Conservation (phyloP, 2,329 filamentous ascomycete species). For the Sclerotinia glacialis region DNA sequence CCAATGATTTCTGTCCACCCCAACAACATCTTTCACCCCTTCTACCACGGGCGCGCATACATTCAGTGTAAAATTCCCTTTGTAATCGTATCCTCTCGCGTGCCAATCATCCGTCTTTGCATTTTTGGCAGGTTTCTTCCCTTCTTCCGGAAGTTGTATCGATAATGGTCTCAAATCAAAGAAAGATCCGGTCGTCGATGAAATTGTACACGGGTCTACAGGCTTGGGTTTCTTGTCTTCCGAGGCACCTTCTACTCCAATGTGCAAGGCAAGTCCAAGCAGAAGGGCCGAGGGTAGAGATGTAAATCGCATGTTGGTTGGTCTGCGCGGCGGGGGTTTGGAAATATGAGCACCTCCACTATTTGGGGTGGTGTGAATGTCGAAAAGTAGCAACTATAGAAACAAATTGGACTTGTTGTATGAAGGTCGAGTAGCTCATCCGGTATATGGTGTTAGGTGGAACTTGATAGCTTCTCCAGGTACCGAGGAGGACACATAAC, state of each 20-base stretch:
- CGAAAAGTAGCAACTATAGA: not conserved
- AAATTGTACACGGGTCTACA: constrained; percentile 38
- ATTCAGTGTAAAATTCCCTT: constrained; percentile 79
- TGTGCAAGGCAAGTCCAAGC: constrained; percentile 33
- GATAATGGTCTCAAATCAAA: constrained; percentile 39
- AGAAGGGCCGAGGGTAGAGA: constrained; percentile 32
- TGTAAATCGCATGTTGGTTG: constrained; percentile 32
- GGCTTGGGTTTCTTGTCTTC: constrained; percentile 33
- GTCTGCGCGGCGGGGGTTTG: constrained; percentile 1
- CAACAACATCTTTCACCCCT: constrained; percentile 58
- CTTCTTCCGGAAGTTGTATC: constrained; percentile 31
- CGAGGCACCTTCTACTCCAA: constrained; percentile 30
- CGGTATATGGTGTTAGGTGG: constrained; percentile 15
- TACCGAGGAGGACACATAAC: constrained; percentile 22
- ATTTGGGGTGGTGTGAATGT: not conserved
- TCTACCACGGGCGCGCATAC: constrained; percentile 76
- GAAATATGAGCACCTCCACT: not conserved
- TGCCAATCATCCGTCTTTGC: constrained; percentile 59
- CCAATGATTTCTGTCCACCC: constrained; percentile 61
- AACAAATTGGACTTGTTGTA: constrained; percentile 6
- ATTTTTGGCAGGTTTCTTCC: constrained; percentile 48
- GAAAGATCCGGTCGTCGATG: constrained; percentile 36
- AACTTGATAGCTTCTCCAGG: constrained; percentile 18
- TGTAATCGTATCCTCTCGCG: constrained; percentile 72
- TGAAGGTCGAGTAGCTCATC: constrained; percentile 4